phyloP scores from a whole-genome alignment of 805 yeast species.

The Scheffersomyces spartinae region DNA sequence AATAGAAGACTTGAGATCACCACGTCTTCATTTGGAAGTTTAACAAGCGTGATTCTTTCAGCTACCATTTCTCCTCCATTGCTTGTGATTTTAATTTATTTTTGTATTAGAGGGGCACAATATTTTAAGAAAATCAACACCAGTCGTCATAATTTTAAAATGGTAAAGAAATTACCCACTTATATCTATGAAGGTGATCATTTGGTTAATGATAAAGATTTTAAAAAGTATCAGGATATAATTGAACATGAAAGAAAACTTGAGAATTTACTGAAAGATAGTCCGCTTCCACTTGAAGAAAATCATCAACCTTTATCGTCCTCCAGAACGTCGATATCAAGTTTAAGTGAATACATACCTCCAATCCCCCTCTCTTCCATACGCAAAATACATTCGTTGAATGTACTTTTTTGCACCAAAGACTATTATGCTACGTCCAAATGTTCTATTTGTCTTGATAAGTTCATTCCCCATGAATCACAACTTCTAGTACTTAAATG shows the following conservation, averaged over 20 bases:
- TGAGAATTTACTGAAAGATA: too few species aligned
- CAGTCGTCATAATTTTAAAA: conserved; percentile 15
- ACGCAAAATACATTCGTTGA: too few species aligned
- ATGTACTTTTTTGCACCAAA: too few species aligned
- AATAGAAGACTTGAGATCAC: conserved; percentile 9
- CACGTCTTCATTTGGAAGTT: conserved; percentile 26
- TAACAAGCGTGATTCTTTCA: conserved; percentile 27
- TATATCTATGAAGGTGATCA: conserved; percentile 25
- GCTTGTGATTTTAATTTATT: conserved; percentile 22
- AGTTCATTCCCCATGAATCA: conserved; percentile 22
- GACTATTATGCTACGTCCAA: conserved; percentile 26
- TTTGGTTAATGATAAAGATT: conserved; percentile 14
- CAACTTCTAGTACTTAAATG: conserved; percentile 27
- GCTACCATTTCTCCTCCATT: conserved; percentile 32
- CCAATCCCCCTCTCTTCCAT: too few species aligned
- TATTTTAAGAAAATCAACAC: conserved; percentile 13
- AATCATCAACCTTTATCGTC: too few species aligned
- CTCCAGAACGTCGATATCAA: too few species aligned
- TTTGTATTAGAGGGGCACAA: conserved; percentile 18
- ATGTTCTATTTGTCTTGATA: conserved; percentile 32
- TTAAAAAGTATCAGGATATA: conserved; percentile 18
- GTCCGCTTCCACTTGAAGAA: too few species aligned
- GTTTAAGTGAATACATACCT: too few species aligned
- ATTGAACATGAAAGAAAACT: too few species aligned
- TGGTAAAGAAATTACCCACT: conserved; percentile 26